Percentiles rank a stretch among this genome's conserved stretches.
Evolutionary conservation across 1,284 basidiomycete genomes (phyloP).

Genomic region (Waitea zeae): DNA sequence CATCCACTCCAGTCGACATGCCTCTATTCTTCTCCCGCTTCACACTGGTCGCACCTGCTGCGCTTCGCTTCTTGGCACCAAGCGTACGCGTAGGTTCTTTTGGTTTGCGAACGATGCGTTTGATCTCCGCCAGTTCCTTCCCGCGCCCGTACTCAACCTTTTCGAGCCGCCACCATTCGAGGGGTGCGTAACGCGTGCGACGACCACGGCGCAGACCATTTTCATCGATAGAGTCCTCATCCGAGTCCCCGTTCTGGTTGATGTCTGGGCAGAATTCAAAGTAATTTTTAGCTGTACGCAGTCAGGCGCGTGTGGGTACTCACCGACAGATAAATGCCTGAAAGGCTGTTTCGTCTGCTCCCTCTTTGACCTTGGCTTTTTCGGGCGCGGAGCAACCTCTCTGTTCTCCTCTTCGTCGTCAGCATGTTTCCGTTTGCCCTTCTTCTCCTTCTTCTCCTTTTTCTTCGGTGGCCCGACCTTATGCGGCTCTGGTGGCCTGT

Average conservation of each 20-base stretch:
- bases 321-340: no score
- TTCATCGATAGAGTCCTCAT: slow-evolving; percentile 11
- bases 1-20: slow-evolving; percentile 18
- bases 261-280: no score
- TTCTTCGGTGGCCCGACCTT: neutral
- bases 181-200: slow-evolving; percentile 57
- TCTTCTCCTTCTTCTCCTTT: neutral
- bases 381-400: neutral
- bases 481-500: neutral
- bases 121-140: slow-evolving; percentile 61
- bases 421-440: neutral
- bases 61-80: slow-evolving; percentile 21
- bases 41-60: slow-evolving; percentile 10
- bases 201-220: slow-evolving; percentile 61
- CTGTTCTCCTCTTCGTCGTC: neutral
- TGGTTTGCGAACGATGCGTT: slow-evolving; percentile 67
- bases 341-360: no score
- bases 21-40: slow-evolving; percentile 22
- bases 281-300: no score
- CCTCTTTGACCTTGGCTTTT: neutral
- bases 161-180: slow-evolving; percentile 92
- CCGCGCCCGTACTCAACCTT: slow-evolving; percentile 64
- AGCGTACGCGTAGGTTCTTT: slow-evolving; percentile 44
- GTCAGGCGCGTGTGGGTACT: no score
- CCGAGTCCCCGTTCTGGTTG: neutral